phyloP scores from a whole-genome alignment of 805 yeast species.

The Kuraishia floccosa region DNA sequence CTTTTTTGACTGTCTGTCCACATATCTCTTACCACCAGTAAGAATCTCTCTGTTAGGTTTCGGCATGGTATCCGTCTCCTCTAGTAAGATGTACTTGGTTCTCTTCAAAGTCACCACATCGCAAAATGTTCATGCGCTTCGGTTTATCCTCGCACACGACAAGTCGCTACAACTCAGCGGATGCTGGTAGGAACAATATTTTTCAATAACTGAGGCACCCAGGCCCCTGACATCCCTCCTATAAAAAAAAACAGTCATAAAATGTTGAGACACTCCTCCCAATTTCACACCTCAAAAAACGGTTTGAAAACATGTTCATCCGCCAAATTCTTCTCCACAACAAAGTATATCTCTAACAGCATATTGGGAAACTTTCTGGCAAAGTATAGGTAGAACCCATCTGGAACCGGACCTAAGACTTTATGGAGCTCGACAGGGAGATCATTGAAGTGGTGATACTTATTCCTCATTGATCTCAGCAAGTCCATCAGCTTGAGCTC shows the following conservation, averaged over 20 bases:
- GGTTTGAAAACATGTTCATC: conserved; percentile 47
- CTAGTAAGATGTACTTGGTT: too few relatives aligned
- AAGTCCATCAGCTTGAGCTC: conserved; percentile 73
- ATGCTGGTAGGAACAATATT: too few relatives aligned
- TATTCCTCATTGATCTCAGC: conserved; percentile 81
- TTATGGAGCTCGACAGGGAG: conserved; percentile 55
- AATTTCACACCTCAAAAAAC: not conserved
- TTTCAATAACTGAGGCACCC: too few relatives aligned
- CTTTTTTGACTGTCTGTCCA: conserved; percentile 52
- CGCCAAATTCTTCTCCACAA: conserved; percentile 44
- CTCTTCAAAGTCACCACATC: too few relatives aligned
- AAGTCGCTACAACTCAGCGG: too few relatives aligned
- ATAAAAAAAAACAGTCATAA: too few relatives aligned
- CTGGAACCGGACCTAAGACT: conserved; percentile 71
- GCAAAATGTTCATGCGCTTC: too few relatives aligned
- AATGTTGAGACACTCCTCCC: too few relatives aligned
- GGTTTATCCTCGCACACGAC: too few relatives aligned
- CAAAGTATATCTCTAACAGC: conserved; percentile 60
- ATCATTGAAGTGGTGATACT: conserved; percentile 91
- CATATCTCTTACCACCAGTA: conserved; percentile 78
- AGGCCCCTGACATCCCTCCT: too few relatives aligned
- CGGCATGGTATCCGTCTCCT: conserved; percentile 8
- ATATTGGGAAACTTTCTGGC: conserved; percentile 65
- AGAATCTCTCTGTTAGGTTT: conserved; percentile 70
- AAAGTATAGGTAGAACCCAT: conserved; percentile 76